Conservation (phyloP, 192 early-diverging fungal genomes). For the Spinellus fusiger region DNA sequence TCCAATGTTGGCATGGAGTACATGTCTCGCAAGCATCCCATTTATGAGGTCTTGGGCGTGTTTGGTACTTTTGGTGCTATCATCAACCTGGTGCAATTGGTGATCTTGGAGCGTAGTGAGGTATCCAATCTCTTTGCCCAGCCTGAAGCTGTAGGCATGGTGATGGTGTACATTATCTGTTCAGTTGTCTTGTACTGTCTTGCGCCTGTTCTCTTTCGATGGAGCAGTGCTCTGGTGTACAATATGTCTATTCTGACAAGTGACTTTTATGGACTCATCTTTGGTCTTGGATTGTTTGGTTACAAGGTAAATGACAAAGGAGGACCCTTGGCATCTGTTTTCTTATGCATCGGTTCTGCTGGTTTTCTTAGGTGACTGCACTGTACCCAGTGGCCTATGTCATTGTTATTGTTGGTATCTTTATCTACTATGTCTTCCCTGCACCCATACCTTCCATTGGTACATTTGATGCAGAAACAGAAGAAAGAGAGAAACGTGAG, state of each 20-base stretch:
- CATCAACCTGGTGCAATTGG: slow-evolving; percentile 67
- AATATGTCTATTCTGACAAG: slow-evolving; percentile 73
- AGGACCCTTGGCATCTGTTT: no score
- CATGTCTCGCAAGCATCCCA: slow-evolving; percentile 63
- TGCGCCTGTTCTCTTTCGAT: slow-evolving; percentile 65
- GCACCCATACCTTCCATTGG: slow-evolving; percentile 46
- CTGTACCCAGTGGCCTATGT: slow-evolving; percentile 67
- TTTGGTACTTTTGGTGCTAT: slow-evolving; percentile 67
- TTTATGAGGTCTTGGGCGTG: slow-evolving; percentile 72
- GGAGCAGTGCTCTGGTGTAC: slow-evolving; percentile 68
- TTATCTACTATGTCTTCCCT: slow-evolving; percentile 61
- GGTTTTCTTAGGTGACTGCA: slow-evolving; percentile 38
- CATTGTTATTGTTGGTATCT: slow-evolving; percentile 58
- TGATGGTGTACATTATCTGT: slow-evolving; percentile 58
- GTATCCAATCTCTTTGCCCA: slow-evolving; percentile 26
- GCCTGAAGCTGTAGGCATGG: slow-evolving; percentile 43
- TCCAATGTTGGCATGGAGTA: slow-evolving; percentile 70
- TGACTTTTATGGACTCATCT: slow-evolving; percentile 75
- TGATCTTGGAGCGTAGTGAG: slow-evolving; percentile 57
- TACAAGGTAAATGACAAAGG: slow-evolving; percentile 47
- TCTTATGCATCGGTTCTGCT: background rate
- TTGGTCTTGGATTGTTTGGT: slow-evolving; percentile 66
- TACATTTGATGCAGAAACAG: slow-evolving; percentile 17
- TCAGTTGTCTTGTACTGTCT: slow-evolving; percentile 69
- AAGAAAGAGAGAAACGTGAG: slow-evolving; percentile 16